These are phyloP conservation scores for Spathaspora sp. DNA, from an alignment of 1,139 yeast species.

Conservation along the genomic window DNA sequence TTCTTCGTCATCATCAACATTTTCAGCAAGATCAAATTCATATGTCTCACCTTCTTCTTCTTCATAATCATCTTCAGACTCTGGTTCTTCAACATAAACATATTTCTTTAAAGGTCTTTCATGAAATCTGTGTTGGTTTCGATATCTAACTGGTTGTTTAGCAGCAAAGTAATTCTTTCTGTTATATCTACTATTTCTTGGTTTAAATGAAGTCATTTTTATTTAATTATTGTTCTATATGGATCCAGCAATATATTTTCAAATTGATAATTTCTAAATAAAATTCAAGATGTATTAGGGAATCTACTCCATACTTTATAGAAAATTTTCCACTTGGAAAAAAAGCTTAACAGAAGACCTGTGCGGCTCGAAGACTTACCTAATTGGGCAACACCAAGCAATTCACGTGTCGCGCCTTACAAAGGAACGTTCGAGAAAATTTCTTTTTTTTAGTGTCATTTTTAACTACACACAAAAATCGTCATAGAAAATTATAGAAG, in stretches of 20 bases:
- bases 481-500: neutral
- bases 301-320: conserved; percentile 3
- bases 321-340: conserved; percentile 5
- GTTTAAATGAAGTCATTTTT: conserved; percentile 14
- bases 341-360: neutral
- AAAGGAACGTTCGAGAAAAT: neutral
- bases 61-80: conserved; percentile 23
- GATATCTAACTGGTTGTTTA: conserved; percentile 14
- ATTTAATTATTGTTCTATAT: neutral
- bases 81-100: conserved; percentile 45
- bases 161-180: conserved; percentile 11
- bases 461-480: neutral
- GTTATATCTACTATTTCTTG: conserved; percentile 14
- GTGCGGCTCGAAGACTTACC: conserved; percentile 7
- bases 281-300: neutral
- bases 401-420: neutral
- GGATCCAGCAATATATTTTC: neutral
- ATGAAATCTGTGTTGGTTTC: conserved; percentile 24
- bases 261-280: neutral
- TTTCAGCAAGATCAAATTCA: conserved; percentile 25
- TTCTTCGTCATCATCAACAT: conserved; percentile 14
- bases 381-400: conserved; percentile 2
- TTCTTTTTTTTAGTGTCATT: conserved; percentile 2
- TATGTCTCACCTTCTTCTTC: conserved; percentile 20
- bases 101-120: conserved; percentile 28